Conservation (phyloP, 306 rosid species). For the Prunus kanzakura region DNA sequence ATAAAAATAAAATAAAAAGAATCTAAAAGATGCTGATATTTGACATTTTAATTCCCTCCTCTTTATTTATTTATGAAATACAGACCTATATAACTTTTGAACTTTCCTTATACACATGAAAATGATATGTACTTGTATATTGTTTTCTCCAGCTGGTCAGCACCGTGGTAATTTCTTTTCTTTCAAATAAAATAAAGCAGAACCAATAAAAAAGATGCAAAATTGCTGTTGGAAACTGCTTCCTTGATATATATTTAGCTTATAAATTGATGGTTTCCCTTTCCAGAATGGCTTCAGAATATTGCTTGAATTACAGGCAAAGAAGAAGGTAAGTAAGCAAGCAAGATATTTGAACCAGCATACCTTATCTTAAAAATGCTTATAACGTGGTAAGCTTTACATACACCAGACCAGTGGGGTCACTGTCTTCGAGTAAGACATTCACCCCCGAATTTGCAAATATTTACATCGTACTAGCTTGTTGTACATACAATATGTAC, state of each 20-base stretch:
- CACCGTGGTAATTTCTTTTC: neutral
- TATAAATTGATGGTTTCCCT: neutral
- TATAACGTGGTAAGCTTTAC: neutral
- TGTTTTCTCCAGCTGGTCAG: neutral
- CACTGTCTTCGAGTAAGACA: too few relatives aligned
- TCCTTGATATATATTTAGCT: neutral
- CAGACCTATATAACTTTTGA: neutral
- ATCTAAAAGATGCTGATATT: constrained; percentile 7
- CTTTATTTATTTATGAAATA: too few relatives aligned
- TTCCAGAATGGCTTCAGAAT: neutral
- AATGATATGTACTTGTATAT: neutral
- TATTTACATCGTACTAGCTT: too few relatives aligned
- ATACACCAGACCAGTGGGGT: too few relatives aligned
- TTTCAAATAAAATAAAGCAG: neutral
- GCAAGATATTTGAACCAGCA: neutral
- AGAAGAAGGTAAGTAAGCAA: neutral
- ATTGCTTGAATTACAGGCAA: constrained; percentile 12
- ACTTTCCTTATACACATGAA: neutral
- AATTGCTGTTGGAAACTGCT: neutral
- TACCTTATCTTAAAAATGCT: neutral
- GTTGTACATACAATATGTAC: too few relatives aligned
- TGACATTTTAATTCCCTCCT: neutral
- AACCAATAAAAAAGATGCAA: neutral
- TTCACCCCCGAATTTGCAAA: too few relatives aligned
- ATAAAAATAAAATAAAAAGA: neutral